phyloP scores from a whole-genome alignment of 208 protist species.

The Lotmaria passim region DNA sequence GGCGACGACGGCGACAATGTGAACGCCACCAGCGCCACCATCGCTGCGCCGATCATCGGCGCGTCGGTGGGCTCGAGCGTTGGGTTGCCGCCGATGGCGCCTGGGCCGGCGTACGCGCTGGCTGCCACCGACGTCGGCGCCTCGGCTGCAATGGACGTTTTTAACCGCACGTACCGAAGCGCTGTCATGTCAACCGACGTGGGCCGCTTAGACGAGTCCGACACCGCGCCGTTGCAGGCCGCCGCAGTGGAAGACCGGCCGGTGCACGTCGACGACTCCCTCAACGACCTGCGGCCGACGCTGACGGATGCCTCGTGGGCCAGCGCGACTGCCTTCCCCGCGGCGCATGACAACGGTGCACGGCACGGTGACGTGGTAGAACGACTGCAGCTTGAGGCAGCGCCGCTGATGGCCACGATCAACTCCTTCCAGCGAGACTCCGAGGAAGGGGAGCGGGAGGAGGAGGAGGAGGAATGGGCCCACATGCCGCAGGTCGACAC shows the following conservation, averaged over 20 bases:
- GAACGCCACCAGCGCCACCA: not conserved
- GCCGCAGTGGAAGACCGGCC: not conserved
- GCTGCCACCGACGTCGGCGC: conserved; percentile 21
- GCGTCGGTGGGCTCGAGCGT: conserved; percentile 28
- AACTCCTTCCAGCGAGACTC: conserved; percentile 7
- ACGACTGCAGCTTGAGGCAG: not conserved
- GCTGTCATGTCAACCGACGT: not conserved
- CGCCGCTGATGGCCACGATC: conserved; percentile 8
- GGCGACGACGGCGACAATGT: not conserved
- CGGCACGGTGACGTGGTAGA: too few relatives aligned
- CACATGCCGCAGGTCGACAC: conserved; percentile 4
- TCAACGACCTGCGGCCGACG: conserved; percentile 4
- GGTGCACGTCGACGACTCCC: conserved; percentile 6
- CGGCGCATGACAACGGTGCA: not conserved
- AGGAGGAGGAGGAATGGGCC: too few relatives aligned
- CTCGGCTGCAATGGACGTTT: conserved; percentile 32
- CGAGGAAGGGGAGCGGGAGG: too few relatives aligned
- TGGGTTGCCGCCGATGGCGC: conserved; percentile 28
- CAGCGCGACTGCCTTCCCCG: not conserved
- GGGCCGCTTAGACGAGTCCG: not conserved
- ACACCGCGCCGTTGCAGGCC: not conserved
- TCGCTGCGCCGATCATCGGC: conserved; percentile 5
- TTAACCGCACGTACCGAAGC: conserved; percentile 12
- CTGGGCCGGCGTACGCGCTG: conserved; percentile 22
- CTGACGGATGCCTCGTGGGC: not conserved